These are phyloP conservation scores for Fraxinus angustifolia DNA, from an alignment of 305 asterid species.

Conservation along the genomic window DNA sequence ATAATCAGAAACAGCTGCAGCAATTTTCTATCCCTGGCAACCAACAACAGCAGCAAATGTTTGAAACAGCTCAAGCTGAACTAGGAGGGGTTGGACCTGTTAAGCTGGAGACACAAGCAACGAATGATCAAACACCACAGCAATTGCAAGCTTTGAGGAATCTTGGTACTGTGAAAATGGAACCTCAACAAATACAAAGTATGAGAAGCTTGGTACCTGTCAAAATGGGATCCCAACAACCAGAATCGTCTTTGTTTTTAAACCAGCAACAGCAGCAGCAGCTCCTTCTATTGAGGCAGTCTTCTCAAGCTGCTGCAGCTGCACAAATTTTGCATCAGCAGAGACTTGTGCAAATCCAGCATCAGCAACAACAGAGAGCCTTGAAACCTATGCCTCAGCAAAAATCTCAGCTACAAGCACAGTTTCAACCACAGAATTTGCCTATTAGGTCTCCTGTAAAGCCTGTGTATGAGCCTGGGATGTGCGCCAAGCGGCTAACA, in stretches of 20 bases:
- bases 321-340: conserved; percentile 81
- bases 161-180: conserved; percentile 63
- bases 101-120: conserved; percentile 63
- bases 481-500: conserved; percentile 73
- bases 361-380: conserved; percentile 52
- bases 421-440: conserved; percentile 60
- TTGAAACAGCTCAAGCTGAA: conserved; percentile 57
- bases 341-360: conserved; percentile 56
- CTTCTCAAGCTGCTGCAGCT: conserved; percentile 79
- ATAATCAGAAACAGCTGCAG: conserved; percentile 58
- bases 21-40: conserved; percentile 52
- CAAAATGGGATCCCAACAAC: conserved; percentile 72
- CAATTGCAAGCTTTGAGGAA: conserved; percentile 58
- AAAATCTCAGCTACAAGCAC: conserved; percentile 55
- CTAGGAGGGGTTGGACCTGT: conserved; percentile 56
- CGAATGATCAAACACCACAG: conserved; percentile 57
- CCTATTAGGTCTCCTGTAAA: conserved; percentile 52
- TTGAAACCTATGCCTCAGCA: conserved; percentile 76
- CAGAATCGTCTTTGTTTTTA: conserved; percentile 59
- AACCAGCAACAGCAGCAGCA: conserved; percentile 63
- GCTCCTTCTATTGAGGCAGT: conserved; percentile 56
- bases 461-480: conserved; percentile 69
- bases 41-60: conserved; percentile 56
- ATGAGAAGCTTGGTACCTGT: conserved; percentile 58
- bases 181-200: conserved; percentile 65